Percentiles rank a stretch among this genome's conserved stretches.
phyloP scores from a whole-genome alignment of 768 basidiomycete genomes.

The Hebeloma cylindrosporum region DNA sequence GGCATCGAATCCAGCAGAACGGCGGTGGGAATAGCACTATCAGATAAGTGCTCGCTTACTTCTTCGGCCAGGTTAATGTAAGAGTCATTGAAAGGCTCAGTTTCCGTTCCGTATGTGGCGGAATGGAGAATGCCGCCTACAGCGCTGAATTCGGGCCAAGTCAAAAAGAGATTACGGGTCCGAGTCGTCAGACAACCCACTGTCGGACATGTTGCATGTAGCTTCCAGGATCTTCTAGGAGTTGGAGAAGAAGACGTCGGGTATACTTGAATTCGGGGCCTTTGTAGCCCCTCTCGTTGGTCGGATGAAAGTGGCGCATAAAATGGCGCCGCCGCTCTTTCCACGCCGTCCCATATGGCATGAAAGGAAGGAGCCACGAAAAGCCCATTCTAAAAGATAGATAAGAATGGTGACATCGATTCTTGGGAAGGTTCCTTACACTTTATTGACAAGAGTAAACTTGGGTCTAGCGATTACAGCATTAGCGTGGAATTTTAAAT shows the following conservation, averaged over 20 bases:
- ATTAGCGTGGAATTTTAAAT: neutral
- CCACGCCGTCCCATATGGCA: constrained; percentile 40
- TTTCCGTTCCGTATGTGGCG: constrained; percentile 44
- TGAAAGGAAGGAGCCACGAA: constrained; percentile 35
- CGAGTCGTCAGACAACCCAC: constrained; percentile 26
- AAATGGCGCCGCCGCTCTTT: constrained; percentile 38
- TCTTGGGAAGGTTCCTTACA: constrained; percentile 14
- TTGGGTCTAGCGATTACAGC: constrained; percentile 9
- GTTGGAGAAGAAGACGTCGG: constrained; percentile 29
- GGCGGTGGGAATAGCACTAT: constrained; percentile 33
- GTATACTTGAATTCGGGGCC: constrained; percentile 25
- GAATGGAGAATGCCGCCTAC: constrained; percentile 38
- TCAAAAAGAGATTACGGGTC: neutral
- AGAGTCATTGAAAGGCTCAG: constrained; percentile 38
- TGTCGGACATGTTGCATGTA: constrained; percentile 34
- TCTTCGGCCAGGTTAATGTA: constrained; percentile 40
- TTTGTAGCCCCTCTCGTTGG: constrained; percentile 22
- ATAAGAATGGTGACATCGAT: neutral
- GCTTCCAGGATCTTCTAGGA: constrained; percentile 35
- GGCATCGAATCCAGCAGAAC: constrained; percentile 41
- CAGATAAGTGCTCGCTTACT: constrained; percentile 26
- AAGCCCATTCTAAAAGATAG: constrained; percentile 34
- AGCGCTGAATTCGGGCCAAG: constrained; percentile 26
- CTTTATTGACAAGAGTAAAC: constrained; percentile 19
- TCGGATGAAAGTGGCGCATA: constrained; percentile 38